Evolutionary conservation across 2,329 filamentous ascomycete genomes (phyloP), one percentile per base, ranked within the genome.

Genomic region (Colletotrichum sp.): DNA sequence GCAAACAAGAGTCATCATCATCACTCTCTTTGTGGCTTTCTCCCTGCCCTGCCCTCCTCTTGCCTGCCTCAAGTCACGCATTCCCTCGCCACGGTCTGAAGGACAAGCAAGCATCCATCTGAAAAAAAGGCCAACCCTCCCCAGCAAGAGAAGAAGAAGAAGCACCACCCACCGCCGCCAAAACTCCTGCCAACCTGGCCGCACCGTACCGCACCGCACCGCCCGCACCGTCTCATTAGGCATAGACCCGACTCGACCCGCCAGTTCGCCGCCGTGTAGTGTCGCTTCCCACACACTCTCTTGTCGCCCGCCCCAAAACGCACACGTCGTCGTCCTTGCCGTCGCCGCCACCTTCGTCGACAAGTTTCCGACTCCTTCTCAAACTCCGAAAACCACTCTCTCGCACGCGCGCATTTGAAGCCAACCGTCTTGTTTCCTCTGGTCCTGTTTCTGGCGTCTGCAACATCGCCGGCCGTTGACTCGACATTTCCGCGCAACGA

Each of bases 211-310:
- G 52, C 66, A 59, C 66, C 66, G 66, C 66, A 68, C 57, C 55
- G 68, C 59, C 30, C 30, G 61, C 61, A 64, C 22, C 61, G 61
- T 70, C 68, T 70, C 28, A 70, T 63, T 71, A 71, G 57, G n/a
- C 60, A 71, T 19, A 64, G 64, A 60, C 36, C 74, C 70, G 74
- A 73, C 34, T 73, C 70, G 64, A 73, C 74, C 74, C 74, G 74
- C 73, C 64, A 65, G 70, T 65, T 74, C 74, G 39, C 71, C 57
- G 74, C 71, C 59, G 70, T 75, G 44, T 48, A 13, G 19, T 48
- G 61, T 73, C 70, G 73, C 65, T 75, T 75, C 28, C 55, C 64
- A 30, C 28, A 34, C 44, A 48, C 68, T 72, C 68, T 67, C 48
- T 34, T 48, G 19, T 59, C 28, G 39, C 52, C 63, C 68, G 36